Base-by-base conservation (phyloP, 2,329 filamentous ascomycete species). In the Ilyonectria robusta region DNA sequence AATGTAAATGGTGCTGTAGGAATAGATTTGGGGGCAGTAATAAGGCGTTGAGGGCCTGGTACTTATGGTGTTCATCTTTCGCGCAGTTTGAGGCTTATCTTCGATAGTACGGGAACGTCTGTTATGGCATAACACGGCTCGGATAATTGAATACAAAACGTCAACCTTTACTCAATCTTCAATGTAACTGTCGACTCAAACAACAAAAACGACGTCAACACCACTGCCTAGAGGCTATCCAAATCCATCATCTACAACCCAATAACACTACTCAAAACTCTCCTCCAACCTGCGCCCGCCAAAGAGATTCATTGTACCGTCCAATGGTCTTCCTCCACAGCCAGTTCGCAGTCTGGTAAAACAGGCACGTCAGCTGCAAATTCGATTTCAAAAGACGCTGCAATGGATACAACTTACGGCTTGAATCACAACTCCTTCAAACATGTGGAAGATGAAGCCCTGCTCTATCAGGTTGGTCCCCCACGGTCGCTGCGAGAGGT, bases 291-390 rank as follows among this genome's bases (percentile, higher is more conserved):
- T 65, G 53, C 37, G 54, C 54, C 44, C 48, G 50, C 46, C 56
- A 65, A 2, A 59, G 40, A 17, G 55, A 59, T 9, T 59, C 51
- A 29, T 65, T 65, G 33, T 59, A 59, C 13, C 50, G 44, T 31
- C 62, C 62, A 59, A 65, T 15, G 6, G 62, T 65, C 21, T 58
- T 65, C 55, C 57, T 65, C 62, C 62, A 65, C 21, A 65, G 51
- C 44, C 62, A 59, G 40, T 58, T 65, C 26, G 56, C 56, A 35
- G 51, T 65, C 62, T 65, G 50, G 35, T 3, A 8, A 15, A 15
- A n/a, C 37, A 6, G 15, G 4, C 3, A 21, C 15, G 7, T 50
- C 47, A 50, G 47, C 8, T 23, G 7, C 26, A 13, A n/a, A 31
- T 42, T 42, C 53, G 31, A 13, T 23, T 15, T 35, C 26, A n/a